Conservation (phyloP, 1,284 basidiomycete genomes). For the Cerioporus squamosus region DNA sequence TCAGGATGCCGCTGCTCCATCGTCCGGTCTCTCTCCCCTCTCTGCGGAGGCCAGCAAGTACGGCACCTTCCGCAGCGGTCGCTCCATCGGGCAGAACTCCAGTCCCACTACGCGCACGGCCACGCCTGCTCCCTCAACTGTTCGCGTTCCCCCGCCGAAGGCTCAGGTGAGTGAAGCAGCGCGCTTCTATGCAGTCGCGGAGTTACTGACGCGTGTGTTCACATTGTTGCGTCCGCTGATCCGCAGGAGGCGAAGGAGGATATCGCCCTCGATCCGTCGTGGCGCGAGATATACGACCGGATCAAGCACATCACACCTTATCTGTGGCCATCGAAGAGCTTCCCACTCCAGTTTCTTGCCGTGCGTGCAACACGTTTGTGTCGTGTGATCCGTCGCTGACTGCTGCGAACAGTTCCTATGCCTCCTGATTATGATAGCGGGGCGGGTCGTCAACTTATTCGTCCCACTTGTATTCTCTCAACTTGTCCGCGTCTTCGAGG, state of each 20-base stretch:
- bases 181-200: slow-evolving; percentile 9
- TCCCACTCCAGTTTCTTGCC: slow-evolving; percentile 72
- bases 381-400: slow-evolving; percentile 2
- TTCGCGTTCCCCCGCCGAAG: slow-evolving; percentile 36
- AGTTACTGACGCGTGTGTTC: slow-evolving; percentile 10
- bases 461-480: slow-evolving; percentile 77
- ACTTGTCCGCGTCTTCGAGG: slow-evolving; percentile 65
- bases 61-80: slow-evolving; percentile 68
- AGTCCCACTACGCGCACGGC: slow-evolving; percentile 61
- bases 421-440: slow-evolving; percentile 68
- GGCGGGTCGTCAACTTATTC: slow-evolving; percentile 77
- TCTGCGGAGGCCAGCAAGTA: slow-evolving; percentile 63
- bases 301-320: slow-evolving; percentile 73
- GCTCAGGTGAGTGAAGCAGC: slow-evolving; percentile 25
- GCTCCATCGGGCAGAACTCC: slow-evolving; percentile 54
- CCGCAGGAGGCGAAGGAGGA: slow-evolving; percentile 56
- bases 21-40: slow-evolving; percentile 51
- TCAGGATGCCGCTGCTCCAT: slow-evolving; percentile 43
- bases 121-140: slow-evolving; percentile 59
- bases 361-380: slow-evolving; percentile 41
- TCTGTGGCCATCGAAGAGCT: slow-evolving; percentile 79
- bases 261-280: slow-evolving; percentile 65
- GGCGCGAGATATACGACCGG: slow-evolving; percentile 63
- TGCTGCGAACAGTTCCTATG: slow-evolving; percentile 47
- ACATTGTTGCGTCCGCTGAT: slow-evolving; percentile 17